A percentile compares a stretch with the other conserved stretches of the same genome.
Conservation (phyloP, 148 eudicot species). For the Chenopodium album region DNA sequence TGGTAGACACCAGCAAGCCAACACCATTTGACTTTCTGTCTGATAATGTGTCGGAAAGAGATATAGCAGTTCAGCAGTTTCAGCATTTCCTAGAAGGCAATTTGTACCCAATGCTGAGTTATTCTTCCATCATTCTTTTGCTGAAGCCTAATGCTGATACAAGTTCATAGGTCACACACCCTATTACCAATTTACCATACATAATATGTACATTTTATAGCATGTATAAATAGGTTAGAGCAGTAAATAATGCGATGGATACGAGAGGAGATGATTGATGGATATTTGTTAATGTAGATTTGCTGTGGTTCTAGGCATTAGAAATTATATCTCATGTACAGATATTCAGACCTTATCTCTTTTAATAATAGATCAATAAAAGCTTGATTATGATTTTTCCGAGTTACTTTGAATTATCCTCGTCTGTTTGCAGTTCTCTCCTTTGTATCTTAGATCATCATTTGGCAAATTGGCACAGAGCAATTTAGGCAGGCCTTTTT, state of each 20-base stretch:
- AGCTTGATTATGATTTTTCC: background rate
- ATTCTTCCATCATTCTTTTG: conserved; percentile 77
- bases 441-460: background rate
- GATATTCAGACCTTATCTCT: conserved; percentile 9
- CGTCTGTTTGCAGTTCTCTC: background rate
- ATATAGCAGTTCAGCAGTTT: conserved; percentile 56
- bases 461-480: background rate
- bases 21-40: conserved; percentile 81
- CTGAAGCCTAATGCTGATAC: conserved; percentile 41
- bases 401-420: background rate
- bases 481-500: background rate
- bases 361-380: background rate
- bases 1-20: conserved; percentile 88
- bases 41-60: conserved; percentile 53
- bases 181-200: background rate
- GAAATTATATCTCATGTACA: conserved; percentile 6
- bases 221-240: conserved; percentile 18
- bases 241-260: background rate
- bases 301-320: conserved; percentile 10
- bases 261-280: background rate
- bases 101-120: conserved; percentile 90
- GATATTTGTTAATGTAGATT: background rate
- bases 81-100: conserved; percentile 75
- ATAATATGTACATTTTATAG: conserved; percentile 15
- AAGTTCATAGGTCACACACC: conserved; percentile 13